Evolutionary conservation across 495 filamentous ascomycete genomes (phyloP).

Genomic region (Massariosphaeria phaeospora): DNA sequence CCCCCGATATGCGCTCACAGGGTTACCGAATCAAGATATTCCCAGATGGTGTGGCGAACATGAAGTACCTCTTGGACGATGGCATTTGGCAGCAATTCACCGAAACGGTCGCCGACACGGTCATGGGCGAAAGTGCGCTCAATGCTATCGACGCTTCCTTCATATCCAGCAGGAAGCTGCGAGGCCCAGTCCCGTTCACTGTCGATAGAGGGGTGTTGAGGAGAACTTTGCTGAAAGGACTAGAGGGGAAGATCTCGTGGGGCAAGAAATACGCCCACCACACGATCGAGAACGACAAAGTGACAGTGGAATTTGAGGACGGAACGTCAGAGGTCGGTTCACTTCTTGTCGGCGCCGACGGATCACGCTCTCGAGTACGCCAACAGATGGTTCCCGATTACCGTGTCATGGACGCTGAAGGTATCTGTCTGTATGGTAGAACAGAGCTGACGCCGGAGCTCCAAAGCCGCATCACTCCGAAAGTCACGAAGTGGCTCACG

Average conservation of each 20-base stretch:
- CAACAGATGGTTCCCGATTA: neutral
- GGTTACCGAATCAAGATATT: neutral
- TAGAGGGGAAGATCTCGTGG: constrained; percentile 24
- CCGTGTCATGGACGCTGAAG: neutral
- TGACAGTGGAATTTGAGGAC: constrained; percentile 46
- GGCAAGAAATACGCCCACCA: constrained; percentile 23
- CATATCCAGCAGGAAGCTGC: neutral
- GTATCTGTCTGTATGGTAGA: neutral
- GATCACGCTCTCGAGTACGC: neutral
- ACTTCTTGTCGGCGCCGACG: neutral
- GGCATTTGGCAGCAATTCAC: neutral
- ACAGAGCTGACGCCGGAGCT: neutral
- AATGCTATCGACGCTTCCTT: neutral
- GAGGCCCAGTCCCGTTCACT: neutral
- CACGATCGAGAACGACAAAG: constrained; percentile 35
- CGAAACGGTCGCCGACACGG: too few species aligned
- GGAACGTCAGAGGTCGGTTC: neutral
- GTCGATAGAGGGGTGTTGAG: constrained; percentile 27
- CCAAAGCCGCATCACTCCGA: neutral
- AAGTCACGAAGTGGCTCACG: neutral
- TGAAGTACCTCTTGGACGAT: neutral
- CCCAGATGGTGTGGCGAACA: neutral
- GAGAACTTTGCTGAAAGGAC: constrained; percentile 15
- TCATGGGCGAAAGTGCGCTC: neutral
- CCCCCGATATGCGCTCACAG: neutral